Conservation (phyloP, 2,329 filamentous ascomycete genomes). For the Phyllosticta citriasiana region DNA sequence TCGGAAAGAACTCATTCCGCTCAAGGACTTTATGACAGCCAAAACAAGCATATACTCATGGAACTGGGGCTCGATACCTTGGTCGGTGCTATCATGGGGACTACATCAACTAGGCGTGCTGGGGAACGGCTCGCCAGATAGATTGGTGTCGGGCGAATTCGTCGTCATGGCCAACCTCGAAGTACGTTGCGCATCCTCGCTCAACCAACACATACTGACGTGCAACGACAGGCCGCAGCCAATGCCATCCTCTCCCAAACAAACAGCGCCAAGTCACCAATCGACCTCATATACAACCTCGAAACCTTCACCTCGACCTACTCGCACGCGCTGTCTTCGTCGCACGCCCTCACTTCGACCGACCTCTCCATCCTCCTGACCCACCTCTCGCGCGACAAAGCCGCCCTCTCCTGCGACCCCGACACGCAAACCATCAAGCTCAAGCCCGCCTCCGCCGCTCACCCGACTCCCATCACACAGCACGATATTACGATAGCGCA, state of each 20-base stretch:
- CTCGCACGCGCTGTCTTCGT: slow-evolving; percentile 18
- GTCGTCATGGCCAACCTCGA: slow-evolving; percentile 58
- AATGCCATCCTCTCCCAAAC: slow-evolving; percentile 28
- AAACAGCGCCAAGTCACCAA: slow-evolving; percentile 22
- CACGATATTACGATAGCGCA: slow-evolving; percentile 77
- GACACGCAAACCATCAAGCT: slow-evolving; percentile 72
- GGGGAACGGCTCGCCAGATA: slow-evolving; percentile 42
- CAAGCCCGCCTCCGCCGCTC: slow-evolving; percentile 38
- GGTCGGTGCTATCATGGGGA: slow-evolving; percentile 66
- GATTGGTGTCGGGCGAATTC: slow-evolving; percentile 50
- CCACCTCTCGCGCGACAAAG: slow-evolving; percentile 44
- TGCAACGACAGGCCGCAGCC: slow-evolving; percentile 25
- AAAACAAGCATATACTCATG: slow-evolving; percentile 62
- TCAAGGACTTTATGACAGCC: slow-evolving; percentile 56
- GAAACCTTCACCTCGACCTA: slow-evolving; percentile 26
- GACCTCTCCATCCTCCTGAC: slow-evolving; percentile 66
- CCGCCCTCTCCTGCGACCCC: slow-evolving; percentile 68
- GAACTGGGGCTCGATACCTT: slow-evolving; percentile 59
- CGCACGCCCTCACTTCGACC: slow-evolving; percentile 30
- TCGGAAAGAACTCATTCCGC: slow-evolving; percentile 57
- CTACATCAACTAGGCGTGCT: slow-evolving; percentile 58
- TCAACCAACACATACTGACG: slow-evolving; percentile 1
- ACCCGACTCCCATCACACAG: slow-evolving; percentile 49
- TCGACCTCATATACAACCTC: slow-evolving; percentile 26
- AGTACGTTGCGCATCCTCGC: slow-evolving; percentile 20